Percentiles rank a stretch among this genome's conserved stretches.
phyloP scores from a whole-genome alignment of 176 grass and related monocot genomes.

The Dendrocalamus sinicus region DNA sequence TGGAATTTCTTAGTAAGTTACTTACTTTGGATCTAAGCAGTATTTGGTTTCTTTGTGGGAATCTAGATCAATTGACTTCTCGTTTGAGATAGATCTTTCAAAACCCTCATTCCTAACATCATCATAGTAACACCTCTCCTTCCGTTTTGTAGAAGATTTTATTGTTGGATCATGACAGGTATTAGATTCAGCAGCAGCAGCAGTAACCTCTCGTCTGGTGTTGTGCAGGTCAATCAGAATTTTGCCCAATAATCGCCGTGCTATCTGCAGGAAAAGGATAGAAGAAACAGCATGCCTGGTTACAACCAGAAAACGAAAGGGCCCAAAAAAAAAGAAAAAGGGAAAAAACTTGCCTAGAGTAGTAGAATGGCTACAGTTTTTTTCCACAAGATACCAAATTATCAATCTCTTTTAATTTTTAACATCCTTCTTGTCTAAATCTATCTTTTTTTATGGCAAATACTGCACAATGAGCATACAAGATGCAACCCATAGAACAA shows the following conservation, averaged over 20 bases:
- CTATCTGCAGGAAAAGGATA: slow-evolving; percentile 66
- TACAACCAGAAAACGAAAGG: slow-evolving; percentile 16
- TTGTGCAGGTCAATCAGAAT: slow-evolving; percentile 94
- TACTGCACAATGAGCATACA: slow-evolving; percentile 22
- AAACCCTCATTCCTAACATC: slow-evolving; percentile 53
- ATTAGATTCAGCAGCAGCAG: slow-evolving; percentile 60
- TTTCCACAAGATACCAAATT: slow-evolving; percentile 17
- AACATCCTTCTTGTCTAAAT: slow-evolving; percentile 29
- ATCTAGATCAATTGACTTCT: slow-evolving; percentile 61
- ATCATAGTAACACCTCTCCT: slow-evolving; percentile 55
- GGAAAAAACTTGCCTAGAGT: not conserved
- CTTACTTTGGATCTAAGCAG: slow-evolving; percentile 95
- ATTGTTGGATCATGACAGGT: slow-evolving; percentile 45
- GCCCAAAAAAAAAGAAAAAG: not conserved
- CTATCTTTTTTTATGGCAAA: not conserved
- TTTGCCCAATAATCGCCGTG: slow-evolving; percentile 87
- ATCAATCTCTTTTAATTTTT: slow-evolving; percentile 13
- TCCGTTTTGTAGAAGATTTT: slow-evolving; percentile 47
- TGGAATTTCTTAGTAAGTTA: slow-evolving; percentile 25
- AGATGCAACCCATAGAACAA: slow-evolving; percentile 18
- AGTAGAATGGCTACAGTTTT: slow-evolving; percentile 25
- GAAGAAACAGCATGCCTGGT: slow-evolving; percentile 17
- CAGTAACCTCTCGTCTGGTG: slow-evolving; percentile 75
- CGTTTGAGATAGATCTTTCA: slow-evolving; percentile 54
- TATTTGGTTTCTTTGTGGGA: slow-evolving; percentile 92